Evolutionary conservation across 805 yeast species (phyloP).

Genomic region (Ogataea salicorniae): DNA sequence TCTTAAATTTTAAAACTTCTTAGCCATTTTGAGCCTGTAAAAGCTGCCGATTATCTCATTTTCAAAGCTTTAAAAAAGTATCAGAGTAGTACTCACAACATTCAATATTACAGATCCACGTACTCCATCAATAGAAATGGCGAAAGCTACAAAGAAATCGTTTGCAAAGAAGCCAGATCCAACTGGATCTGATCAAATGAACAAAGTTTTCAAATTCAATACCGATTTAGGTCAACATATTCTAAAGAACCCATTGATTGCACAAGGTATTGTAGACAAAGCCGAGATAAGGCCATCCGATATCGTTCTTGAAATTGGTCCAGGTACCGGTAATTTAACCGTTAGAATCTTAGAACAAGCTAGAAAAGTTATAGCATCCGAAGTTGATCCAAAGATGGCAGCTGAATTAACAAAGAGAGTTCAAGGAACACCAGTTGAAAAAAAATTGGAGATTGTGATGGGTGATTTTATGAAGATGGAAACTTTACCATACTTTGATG

Average conservation of each 20-base stretch:
- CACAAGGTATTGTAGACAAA: constrained; percentile 97
- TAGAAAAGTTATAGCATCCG: constrained; percentile 89
- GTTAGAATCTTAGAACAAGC: constrained; percentile 91
- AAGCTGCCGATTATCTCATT: too few species aligned
- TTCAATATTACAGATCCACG: too few species aligned
- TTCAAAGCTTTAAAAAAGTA: too few species aligned
- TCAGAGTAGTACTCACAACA: too few species aligned
- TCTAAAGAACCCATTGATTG: constrained; percentile 90
- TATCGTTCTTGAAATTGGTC: constrained; percentile 93
- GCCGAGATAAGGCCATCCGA: constrained; percentile 92
- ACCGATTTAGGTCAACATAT: constrained; percentile 97
- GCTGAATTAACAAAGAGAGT: constrained; percentile 97
- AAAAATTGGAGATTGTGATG: constrained; percentile 82
- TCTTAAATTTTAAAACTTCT: too few species aligned
- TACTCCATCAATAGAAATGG: constrained; percentile 35
- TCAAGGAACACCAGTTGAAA: constrained; percentile 91
- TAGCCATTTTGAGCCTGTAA: too few species aligned
- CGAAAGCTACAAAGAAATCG: constrained; percentile 60
- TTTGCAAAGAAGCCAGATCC: constrained; percentile 48
- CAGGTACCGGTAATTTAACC: constrained; percentile 98
- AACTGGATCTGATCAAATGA: constrained; percentile 63
- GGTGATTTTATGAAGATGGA: constrained; percentile 98
- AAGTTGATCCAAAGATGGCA: constrained; percentile 99
- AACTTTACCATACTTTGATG: constrained; percentile 80
- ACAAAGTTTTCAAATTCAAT: constrained; percentile 91